Base-by-base conservation (phyloP, 1,284 basidiomycete genomes). In the Malassezia globosa region DNA sequence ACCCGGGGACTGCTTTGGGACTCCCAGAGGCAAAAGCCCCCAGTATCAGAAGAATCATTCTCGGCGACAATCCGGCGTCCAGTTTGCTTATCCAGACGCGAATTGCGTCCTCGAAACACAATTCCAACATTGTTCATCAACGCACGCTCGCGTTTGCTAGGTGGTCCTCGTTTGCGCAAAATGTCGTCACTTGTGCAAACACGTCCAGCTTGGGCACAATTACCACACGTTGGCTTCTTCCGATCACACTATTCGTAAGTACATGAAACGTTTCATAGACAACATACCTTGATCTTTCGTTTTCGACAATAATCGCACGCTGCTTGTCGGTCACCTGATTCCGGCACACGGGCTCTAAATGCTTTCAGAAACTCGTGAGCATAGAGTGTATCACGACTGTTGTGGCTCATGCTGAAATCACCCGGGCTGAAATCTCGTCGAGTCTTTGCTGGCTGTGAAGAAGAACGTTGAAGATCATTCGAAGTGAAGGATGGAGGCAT, bases 261-360 rank as follows among this genome's bases (percentile, higher is more conserved):
- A 10, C 13, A 5, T 8, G 33, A 31, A 31, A 31, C 3, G 8
- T 6, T 10, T n/a, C n/a, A n/a, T n/a, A n/a, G n/a, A n/a, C n/a
- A 2, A 50, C 48, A 1, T 37, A 44, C 48, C 24, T 47, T 52
- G 24, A 55, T 55, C 21, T 55, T 55, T 23, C 53, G 53, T 18
- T 48, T 47, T 1, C 53, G 53, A 29, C 53, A 55, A 25, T 55
- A 55, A 33, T 55, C 53, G 34, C 53, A 55, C 2, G 53, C 53
- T 4, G 53, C 53, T 21, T 51, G 48, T 0, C 53, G 44, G 18
- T 55, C 53, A 5, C 35, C 29, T 1, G 53, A 55, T 23, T 51
- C 45, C 1, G 53, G 48, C 26, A 42, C 19, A 6, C 53, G 48
- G n/a, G 44, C 45, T 26, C 53, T 48, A 19, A 55, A 44, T 6